These are phyloP conservation scores for Apostasia ramifera DNA, from an alignment of 106 monocot species.

Conservation along the genomic window DNA sequence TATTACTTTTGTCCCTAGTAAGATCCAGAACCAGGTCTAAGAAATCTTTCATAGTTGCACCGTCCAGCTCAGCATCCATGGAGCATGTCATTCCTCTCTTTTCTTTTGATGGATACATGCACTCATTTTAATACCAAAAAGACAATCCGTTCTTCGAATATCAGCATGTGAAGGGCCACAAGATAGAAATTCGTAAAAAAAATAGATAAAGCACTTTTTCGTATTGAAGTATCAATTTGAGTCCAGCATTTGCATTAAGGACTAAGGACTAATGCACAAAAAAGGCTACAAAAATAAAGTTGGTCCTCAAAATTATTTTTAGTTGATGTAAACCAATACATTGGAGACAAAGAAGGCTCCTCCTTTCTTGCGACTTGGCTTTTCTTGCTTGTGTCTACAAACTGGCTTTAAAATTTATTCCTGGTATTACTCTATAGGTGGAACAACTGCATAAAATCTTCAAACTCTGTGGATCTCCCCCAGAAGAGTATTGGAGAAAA, in stretches of 20 bases:
- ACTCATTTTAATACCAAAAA: no score
- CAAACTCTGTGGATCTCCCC: constrained; percentile 62
- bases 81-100: no score
- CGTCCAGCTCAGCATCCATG: no score
- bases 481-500: constrained; percentile 51
- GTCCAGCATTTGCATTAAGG: neutral
- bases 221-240: no score
- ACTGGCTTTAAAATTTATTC: neutral
- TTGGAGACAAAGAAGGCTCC: neutral
- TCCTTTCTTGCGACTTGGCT: neutral
- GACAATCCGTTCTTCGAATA: no score
- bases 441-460: constrained; percentile 74
- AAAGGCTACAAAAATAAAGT: neutral
- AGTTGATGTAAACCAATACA: neutral
- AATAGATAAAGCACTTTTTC: no score
- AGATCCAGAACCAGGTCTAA: no score
- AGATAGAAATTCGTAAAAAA: no score
- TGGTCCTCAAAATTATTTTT: neutral
- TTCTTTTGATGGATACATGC: no score
- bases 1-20: no score
- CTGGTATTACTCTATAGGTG: constrained; percentile 23
- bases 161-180: no score
- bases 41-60: no score
- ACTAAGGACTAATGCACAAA: neutral
- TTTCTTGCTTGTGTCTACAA: neutral